Conservation (phyloP, 768 basidiomycete species). For the Trametes cinnabarina region DNA sequence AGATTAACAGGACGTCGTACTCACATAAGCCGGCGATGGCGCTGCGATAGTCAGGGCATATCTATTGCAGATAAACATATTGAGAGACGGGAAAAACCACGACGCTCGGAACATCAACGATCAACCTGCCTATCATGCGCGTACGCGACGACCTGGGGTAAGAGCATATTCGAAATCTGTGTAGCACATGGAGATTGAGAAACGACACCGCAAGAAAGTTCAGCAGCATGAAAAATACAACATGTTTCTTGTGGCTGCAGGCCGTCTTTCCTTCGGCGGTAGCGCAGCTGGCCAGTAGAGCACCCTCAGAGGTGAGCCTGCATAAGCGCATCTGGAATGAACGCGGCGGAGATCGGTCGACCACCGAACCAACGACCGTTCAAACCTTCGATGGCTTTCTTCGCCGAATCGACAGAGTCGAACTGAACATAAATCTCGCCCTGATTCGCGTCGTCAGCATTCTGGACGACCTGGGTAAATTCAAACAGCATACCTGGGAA, state of each 20-base stretch:
- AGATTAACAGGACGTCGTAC: neutral
- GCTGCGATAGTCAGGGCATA: neutral
- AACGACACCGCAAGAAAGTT: conserved; percentile 13
- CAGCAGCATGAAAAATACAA: conserved; percentile 20
- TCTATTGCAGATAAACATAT: conserved; percentile 34
- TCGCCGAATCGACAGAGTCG: conserved; percentile 71
- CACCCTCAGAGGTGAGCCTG: conserved; percentile 75
- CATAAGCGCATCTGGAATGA: conserved; percentile 93
- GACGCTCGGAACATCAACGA: conserved; percentile 30
- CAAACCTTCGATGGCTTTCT: conserved; percentile 82
- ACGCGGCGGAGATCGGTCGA: conserved; percentile 79
- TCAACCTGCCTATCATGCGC: conserved; percentile 38
- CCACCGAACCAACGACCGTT: conserved; percentile 98
- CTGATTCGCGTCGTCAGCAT: conserved; percentile 39
- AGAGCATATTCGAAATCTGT: conserved; percentile 21
- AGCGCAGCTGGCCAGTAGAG: neutral
- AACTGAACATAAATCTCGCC: conserved; percentile 99
- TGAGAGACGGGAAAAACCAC: conserved; percentile 33
- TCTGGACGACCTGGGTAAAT: too few species aligned
- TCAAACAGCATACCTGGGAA: conserved; percentile 81
- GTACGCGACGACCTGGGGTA: conserved; percentile 9
- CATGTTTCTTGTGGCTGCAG: conserved; percentile 16
- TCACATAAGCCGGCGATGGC: neutral
- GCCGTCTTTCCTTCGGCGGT: neutral
- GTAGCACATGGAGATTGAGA: conserved; percentile 24